A percentile compares a stretch with the other conserved stretches of the same genome.
These are phyloP conservation scores for Globisporangium heterothallicum DNA, from an alignment of 352 stramenopile species.

Conservation along the genomic window DNA sequence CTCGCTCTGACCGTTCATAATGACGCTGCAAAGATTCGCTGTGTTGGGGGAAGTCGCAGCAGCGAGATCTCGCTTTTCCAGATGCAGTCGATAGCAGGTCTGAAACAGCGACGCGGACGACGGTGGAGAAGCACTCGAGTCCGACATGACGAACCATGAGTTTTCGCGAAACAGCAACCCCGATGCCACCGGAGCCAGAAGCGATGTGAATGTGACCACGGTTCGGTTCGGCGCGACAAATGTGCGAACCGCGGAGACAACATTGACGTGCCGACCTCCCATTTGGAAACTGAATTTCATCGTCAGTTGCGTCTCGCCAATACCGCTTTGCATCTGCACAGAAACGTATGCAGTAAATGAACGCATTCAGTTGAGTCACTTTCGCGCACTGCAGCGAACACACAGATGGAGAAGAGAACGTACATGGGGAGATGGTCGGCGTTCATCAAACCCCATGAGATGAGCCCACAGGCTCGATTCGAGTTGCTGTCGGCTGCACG, in stretches of 20 bases:
- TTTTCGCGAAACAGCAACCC: conserved; percentile 1
- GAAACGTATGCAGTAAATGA: no score
- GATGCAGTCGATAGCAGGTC: conserved; percentile 3
- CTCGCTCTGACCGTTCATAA: conserved; percentile 4
- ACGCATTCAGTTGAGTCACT: background rate
- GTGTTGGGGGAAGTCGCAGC: background rate
- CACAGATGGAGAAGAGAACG: no score
- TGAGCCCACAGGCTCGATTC: background rate
- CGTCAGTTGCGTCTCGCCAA: background rate
- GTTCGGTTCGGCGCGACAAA: background rate
- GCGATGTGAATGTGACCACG: conserved; percentile 1
- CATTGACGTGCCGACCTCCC: background rate
- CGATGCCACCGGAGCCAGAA: background rate
- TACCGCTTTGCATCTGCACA: background rate
- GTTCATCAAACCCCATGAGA: background rate
- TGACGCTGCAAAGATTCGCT: background rate
- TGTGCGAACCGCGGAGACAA: background rate
- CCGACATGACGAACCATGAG: background rate
- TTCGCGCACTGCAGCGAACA: background rate
- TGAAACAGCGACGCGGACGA: background rate
- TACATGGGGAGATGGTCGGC: background rate
- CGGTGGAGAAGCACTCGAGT: background rate
- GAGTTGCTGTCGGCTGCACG: conserved; percentile 1
- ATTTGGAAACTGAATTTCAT: background rate
- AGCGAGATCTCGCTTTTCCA: background rate